A percentile compares a stretch with the other conserved stretches of the same genome.
phyloP scores from a whole-genome alignment of 805 yeast genomes.

The Kazachstania bromeliacearum region DNA sequence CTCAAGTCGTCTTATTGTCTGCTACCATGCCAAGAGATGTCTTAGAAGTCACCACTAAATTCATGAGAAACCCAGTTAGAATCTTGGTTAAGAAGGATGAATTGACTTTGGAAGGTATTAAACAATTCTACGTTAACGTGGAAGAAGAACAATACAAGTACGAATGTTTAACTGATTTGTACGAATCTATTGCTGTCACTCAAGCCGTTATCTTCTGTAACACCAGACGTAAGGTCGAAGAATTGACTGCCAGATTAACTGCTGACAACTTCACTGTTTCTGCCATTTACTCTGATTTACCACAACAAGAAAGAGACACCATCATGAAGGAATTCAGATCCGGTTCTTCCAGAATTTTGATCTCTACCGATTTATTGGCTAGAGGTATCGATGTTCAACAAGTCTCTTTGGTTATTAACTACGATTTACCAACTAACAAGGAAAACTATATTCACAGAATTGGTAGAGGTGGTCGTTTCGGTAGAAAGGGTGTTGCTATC shows the following conservation, averaged over 20 bases:
- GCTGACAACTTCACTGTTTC: conserved; percentile 82
- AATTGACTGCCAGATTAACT: conserved; percentile 71
- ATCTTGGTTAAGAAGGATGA: conserved; percentile 92
- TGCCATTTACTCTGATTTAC: conserved; percentile 95
- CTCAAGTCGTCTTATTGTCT: conserved; percentile 89
- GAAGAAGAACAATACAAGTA: conserved; percentile 92
- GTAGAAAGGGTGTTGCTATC: conserved; percentile 96
- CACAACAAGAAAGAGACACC: conserved; percentile 87
- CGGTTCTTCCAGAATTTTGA: conserved; percentile 86
- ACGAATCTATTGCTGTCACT: conserved; percentile 89
- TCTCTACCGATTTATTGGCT: conserved; percentile 96
- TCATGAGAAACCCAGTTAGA: conserved; percentile 88
- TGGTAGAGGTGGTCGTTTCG: conserved; percentile 97
- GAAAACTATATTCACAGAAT: conserved; percentile 96
- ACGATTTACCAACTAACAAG: conserved; percentile 84
- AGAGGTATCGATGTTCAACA: conserved; percentile 98
- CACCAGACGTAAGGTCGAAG: conserved; percentile 90
- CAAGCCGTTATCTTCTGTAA: conserved; percentile 98
- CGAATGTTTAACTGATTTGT: conserved; percentile 87
- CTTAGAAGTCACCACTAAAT: conserved; percentile 81
- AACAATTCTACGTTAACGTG: conserved; percentile 83
- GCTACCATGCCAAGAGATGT: conserved; percentile 93
- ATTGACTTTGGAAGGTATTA: conserved; percentile 86
- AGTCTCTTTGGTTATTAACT: conserved; percentile 90
- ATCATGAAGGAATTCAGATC: conserved; percentile 94